Percentiles rank a stretch among this genome's conserved stretches.
Evolutionary conservation across 768 basidiomycete genomes (phyloP).

Genomic region (Podaxis sp.): DNA sequence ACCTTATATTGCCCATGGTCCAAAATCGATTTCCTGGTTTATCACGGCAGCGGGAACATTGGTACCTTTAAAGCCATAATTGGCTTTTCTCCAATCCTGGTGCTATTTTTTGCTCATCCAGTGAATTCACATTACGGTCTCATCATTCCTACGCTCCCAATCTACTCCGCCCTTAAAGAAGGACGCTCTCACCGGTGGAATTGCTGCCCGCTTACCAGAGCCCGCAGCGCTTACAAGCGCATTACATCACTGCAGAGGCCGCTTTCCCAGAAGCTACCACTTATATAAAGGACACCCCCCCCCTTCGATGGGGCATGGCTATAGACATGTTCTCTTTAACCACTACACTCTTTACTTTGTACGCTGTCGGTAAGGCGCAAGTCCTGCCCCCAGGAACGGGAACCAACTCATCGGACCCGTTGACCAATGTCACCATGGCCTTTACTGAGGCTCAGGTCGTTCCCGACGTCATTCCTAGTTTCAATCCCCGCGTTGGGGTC

Average conservation of each 20-base stretch:
- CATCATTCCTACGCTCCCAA: neutral
- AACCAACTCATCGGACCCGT: neutral
- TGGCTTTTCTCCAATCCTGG: neutral
- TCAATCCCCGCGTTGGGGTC: constrained; percentile 35
- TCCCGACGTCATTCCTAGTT: constrained; percentile 38
- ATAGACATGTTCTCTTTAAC: constrained; percentile 3
- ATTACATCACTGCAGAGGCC: neutral
- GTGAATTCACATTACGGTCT: neutral
- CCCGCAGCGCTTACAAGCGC: neutral
- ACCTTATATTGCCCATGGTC: neutral
- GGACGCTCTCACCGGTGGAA: neutral
- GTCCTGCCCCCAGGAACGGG: neutral
- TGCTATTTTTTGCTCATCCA: neutral
- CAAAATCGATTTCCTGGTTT: neutral
- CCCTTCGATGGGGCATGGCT: neutral
- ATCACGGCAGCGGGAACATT: neutral
- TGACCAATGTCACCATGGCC: constrained; percentile 28
- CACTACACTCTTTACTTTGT: constrained; percentile 1
- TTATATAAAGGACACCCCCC: neutral
- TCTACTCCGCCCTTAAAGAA: neutral
- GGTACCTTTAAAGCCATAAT: neutral
- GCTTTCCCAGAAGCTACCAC: neutral
- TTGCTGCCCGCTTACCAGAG: neutral
- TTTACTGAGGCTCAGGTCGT: constrained; percentile 40
- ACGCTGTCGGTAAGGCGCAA: neutral